A percentile compares a stretch with the other conserved stretches of the same genome.
phyloP scores from a whole-genome alignment of 2,329 filamentous ascomycete species.

The Cucurbitaria berberidis region DNA sequence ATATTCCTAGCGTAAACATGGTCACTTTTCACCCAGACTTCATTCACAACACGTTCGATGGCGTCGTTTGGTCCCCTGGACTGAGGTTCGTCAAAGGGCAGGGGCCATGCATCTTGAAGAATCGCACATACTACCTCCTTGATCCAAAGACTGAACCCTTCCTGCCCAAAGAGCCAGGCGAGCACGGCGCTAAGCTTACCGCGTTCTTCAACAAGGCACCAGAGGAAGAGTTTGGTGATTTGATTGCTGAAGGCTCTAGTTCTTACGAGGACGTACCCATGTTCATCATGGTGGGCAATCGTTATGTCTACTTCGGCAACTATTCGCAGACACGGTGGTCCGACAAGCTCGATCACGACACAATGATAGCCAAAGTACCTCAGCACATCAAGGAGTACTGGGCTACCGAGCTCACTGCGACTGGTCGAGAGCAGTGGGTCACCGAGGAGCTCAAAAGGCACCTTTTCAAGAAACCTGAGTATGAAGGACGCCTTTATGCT shows the following conservation, averaged over 20 bases:
- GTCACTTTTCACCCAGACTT: slow-evolving; percentile 50
- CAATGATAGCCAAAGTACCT: slow-evolving; percentile 48
- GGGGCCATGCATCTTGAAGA: slow-evolving; percentile 33
- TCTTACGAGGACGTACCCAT: slow-evolving; percentile 51
- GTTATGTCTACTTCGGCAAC: slow-evolving; percentile 54
- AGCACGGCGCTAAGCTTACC: slow-evolving; percentile 55
- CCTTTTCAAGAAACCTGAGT: slow-evolving; percentile 52
- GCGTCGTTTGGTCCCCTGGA: slow-evolving; percentile 50
- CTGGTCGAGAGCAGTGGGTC: slow-evolving; percentile 51
- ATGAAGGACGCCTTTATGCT: slow-evolving; percentile 43
- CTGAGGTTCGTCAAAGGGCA: slow-evolving; percentile 45
- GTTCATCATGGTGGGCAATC: slow-evolving; percentile 44
- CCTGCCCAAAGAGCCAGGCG: slow-evolving; percentile 48
- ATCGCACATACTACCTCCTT: slow-evolving; percentile 52
- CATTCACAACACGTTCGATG: slow-evolving; percentile 46
- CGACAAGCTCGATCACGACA: slow-evolving; percentile 54
- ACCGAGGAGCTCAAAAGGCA: slow-evolving; percentile 49
- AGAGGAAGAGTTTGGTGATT: slow-evolving; percentile 34
- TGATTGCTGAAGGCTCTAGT: slow-evolving; percentile 19
- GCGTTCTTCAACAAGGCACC: slow-evolving; percentile 53
- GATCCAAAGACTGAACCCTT: slow-evolving; percentile 50
- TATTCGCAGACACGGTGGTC: slow-evolving; percentile 54
- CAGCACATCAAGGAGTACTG: slow-evolving; percentile 48
- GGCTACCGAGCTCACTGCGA: slow-evolving; percentile 47
- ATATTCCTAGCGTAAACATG: slow-evolving; percentile 30